Percentiles rank a stretch among this genome's conserved stretches.
These are phyloP conservation scores for Cryphonectria naterciae DNA, from an alignment of 2,329 filamentous ascomycete species.

Conservation along the genomic window DNA sequence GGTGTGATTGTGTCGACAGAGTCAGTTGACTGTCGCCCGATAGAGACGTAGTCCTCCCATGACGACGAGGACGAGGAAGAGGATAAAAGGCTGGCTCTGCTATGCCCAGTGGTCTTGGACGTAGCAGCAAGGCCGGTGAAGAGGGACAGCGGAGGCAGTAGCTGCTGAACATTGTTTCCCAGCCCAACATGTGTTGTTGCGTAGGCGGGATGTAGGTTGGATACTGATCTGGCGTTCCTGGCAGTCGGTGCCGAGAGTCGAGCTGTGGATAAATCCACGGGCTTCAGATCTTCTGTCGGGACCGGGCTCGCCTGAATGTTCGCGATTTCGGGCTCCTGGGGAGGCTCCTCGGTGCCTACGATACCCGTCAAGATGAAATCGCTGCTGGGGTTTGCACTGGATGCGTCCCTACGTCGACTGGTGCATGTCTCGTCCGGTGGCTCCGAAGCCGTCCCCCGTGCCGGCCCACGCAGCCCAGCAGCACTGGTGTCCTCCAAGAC, in stretches of 20 bases:
- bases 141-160: conserved; percentile 17
- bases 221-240: not conserved
- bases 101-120: not conserved
- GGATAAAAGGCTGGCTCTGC: conserved; percentile 17
- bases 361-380: not conserved
- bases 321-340: not conserved
- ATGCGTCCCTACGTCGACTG: conserved; percentile 2
- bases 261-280: not conserved
- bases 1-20: conserved; percentile 26
- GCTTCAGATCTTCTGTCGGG: not conserved
- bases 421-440: not conserved
- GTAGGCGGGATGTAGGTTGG: not conserved
- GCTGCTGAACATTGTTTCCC: not conserved
- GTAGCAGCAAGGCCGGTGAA: conserved; percentile 1
- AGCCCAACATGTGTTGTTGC: not conserved
- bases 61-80: conserved; percentile 28
- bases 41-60: conserved; percentile 32
- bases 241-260: conserved; percentile 2
- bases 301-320: not conserved
- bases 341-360: not conserved
- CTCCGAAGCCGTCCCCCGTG: conserved; percentile 5
- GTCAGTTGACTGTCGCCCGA: conserved; percentile 20
- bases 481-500: not conserved
- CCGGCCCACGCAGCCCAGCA: not conserved
- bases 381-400: not conserved